These are phyloP conservation scores for Megacollybia marginata DNA, from an alignment of 768 basidiomycete species.

Conservation along the genomic window DNA sequence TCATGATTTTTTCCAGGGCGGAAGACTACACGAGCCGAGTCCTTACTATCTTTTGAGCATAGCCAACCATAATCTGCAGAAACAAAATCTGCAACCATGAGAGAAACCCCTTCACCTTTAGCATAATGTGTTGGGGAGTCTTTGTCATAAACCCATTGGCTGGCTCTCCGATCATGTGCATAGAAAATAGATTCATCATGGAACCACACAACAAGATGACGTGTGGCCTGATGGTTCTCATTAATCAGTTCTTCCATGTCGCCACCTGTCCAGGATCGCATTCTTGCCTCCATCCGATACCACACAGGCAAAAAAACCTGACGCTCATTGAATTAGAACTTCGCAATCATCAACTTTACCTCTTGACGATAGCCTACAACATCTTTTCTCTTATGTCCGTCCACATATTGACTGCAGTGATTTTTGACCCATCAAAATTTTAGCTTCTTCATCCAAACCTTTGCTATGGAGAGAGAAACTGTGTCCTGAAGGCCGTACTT, in stretches of 20 bases:
- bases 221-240: neutral
- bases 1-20: constrained; percentile 19
- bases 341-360: too few relatives aligned
- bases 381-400: constrained; percentile 28
- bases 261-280: too few relatives aligned
- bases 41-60: constrained; percentile 10
- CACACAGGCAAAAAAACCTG: constrained; percentile 15
- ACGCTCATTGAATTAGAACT: too few relatives aligned
- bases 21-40: constrained; percentile 12
- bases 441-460: constrained; percentile 17
- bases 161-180: too few relatives aligned
- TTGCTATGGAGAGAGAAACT: constrained; percentile 17
- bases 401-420: constrained; percentile 16
- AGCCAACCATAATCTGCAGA: constrained; percentile 25
- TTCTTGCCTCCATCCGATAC: constrained; percentile 5
- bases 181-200: too few relatives aligned
- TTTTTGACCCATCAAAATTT: constrained; percentile 13
- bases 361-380: constrained; percentile 26
- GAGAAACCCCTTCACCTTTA: constrained; percentile 32
- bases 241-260: constrained; percentile 2
- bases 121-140: constrained; percentile 21
- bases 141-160: too few relatives aligned
- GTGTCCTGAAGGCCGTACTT: constrained; percentile 11
- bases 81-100: constrained; percentile 31
- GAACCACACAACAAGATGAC: constrained; percentile 7